phyloP scores from a whole-genome alignment of 306 rosid genomes.

The Dalbergia cultrata region DNA sequence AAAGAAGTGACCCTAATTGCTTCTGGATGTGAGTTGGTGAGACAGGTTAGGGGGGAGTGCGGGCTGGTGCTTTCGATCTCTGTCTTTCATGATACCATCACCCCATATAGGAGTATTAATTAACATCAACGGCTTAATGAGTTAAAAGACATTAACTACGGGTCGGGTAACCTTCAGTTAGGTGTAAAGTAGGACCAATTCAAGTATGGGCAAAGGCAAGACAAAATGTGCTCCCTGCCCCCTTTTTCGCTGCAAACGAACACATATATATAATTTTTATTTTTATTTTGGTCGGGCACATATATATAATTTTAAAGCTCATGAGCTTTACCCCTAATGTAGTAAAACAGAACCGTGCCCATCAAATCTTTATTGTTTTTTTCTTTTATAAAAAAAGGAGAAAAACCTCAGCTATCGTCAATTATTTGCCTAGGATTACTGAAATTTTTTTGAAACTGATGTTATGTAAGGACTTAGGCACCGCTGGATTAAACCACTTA shows the following conservation, averaged over 20 bases:
- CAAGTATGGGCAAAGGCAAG: slow-evolving; percentile 54
- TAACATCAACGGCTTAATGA: slow-evolving; percentile 58
- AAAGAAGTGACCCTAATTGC: slow-evolving; percentile 54
- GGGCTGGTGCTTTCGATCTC: slow-evolving; percentile 65
- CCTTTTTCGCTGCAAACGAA: not conserved
- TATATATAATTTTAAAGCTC: too few species aligned
- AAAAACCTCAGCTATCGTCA: too few species aligned
- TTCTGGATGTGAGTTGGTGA: slow-evolving; percentile 99
- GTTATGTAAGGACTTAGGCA: too few species aligned
- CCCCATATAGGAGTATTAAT: slow-evolving; percentile 39
- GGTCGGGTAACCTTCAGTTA: slow-evolving; percentile 75
- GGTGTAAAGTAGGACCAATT: slow-evolving; percentile 82
- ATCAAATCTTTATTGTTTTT: too few species aligned
- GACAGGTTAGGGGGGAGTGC: slow-evolving; percentile 69
- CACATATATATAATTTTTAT: too few species aligned
- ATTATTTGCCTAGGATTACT: too few species aligned
- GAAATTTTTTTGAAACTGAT: too few species aligned
- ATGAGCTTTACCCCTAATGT: too few species aligned
- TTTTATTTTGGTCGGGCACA: too few species aligned
- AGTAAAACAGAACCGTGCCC: too few species aligned
- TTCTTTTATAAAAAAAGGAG: too few species aligned
- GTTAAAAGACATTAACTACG: slow-evolving; percentile 67
- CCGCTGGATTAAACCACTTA: too few species aligned
- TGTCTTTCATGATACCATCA: slow-evolving; percentile 3
- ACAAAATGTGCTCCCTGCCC: slow-evolving; percentile 56